Percentiles rank a stretch among this genome's conserved stretches.
These are phyloP conservation scores for Hibiscus syriacus DNA, from an alignment of 345 rosid genomes.

Conservation along the genomic window DNA sequence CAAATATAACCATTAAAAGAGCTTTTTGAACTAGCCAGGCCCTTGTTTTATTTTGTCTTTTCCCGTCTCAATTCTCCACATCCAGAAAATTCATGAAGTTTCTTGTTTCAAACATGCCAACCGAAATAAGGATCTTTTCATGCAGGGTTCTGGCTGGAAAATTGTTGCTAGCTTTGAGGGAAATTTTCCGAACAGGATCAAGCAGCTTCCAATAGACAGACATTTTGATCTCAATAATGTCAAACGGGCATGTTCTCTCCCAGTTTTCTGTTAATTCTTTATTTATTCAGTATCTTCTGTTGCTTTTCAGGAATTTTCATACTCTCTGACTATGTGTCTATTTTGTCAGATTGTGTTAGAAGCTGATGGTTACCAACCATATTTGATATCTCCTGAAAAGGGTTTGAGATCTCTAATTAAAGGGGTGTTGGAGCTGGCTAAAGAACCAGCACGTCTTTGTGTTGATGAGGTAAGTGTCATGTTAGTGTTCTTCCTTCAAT, in stretches of 20 bases:
- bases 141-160: constrained; percentile 98
- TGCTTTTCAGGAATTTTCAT: constrained; percentile 1
- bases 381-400: constrained; percentile 81
- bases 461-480: constrained; percentile 62
- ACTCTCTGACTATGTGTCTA: neutral
- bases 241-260: constrained; percentile 20
- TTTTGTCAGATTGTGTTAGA: constrained; percentile 57
- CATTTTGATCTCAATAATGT: constrained; percentile 91
- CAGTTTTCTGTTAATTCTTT: neutral
- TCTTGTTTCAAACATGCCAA: neutral
- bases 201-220: constrained; percentile 93
- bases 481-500: neutral
- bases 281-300: neutral
- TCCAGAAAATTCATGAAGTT: neutral
- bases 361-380: constrained; percentile 86
- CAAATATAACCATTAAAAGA: neutral
- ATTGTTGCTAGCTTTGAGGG: constrained; percentile 98
- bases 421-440: constrained; percentile 65
- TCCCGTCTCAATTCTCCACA: neutral
- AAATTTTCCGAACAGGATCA: constrained; percentile 83
- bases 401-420: constrained; percentile 74
- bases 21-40: neutral
- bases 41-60: neutral
- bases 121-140: neutral
- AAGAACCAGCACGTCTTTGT: constrained; percentile 68